These are phyloP conservation scores for Paecilomyces niveus DNA, from an alignment of 2,329 filamentous ascomycete species.

Conservation along the genomic window DNA sequence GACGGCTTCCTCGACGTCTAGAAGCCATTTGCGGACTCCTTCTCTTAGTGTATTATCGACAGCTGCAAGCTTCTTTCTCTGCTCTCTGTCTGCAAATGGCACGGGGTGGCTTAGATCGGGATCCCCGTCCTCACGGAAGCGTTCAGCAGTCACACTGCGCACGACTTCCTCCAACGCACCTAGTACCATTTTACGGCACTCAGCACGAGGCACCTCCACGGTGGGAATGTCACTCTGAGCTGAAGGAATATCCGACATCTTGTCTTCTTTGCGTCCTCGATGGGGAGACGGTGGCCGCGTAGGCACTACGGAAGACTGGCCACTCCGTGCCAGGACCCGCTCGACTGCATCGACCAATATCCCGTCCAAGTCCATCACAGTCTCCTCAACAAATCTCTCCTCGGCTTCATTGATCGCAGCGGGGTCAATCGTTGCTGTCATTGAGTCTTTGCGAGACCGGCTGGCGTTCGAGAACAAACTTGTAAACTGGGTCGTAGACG, in stretches of 20 bases:
- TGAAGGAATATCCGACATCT: slow-evolving; percentile 12
- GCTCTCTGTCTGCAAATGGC: slow-evolving; percentile 21
- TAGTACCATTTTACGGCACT: slow-evolving; percentile 49
- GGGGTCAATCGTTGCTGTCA: slow-evolving; percentile 11
- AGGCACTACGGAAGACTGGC: slow-evolving; percentile 33
- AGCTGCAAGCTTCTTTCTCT: slow-evolving; percentile 23
- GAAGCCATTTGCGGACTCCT: slow-evolving; percentile 51
- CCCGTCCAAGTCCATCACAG: slow-evolving; percentile 52
- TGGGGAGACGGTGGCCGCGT: slow-evolving; percentile 35
- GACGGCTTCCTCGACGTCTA: slow-evolving; percentile 41
- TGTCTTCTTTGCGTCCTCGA: slow-evolving; percentile 27
- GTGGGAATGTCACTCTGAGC: slow-evolving; percentile 23
- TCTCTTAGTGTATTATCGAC: slow-evolving; percentile 49
- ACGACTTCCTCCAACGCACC: slow-evolving; percentile 52
- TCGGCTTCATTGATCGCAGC: slow-evolving; percentile 30
- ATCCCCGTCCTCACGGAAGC: slow-evolving; percentile 33
- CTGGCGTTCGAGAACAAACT: slow-evolving; percentile 17
- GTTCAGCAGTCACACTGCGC: slow-evolving; percentile 46
- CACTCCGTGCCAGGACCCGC: slow-evolving; percentile 43
- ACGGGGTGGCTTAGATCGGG: slow-evolving; percentile 18
- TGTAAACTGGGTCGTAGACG: slow-evolving; percentile 19
- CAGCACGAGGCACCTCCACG: slow-evolving; percentile 40
- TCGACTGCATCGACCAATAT: slow-evolving; percentile 53
- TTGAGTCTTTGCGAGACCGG: slow-evolving; percentile 18
- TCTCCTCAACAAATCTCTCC: slow-evolving; percentile 47